phyloP scores from a whole-genome alignment of 1,284 basidiomycete genomes.

The Ceratobasidium sp. region DNA sequence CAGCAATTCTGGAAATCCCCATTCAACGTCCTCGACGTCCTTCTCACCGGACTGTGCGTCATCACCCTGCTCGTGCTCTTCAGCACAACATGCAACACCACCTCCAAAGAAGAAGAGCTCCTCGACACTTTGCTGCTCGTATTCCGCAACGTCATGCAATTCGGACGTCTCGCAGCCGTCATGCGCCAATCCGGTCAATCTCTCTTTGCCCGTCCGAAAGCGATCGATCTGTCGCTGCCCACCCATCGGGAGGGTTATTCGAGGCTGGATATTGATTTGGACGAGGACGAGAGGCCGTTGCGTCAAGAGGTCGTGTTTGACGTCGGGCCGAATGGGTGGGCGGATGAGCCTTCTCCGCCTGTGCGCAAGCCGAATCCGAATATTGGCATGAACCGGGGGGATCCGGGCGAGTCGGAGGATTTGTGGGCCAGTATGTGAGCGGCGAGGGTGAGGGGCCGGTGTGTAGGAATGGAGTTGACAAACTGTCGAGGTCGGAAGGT shows the following conservation, averaged over 20 bases:
- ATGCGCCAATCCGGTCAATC: slow-evolving; percentile 94
- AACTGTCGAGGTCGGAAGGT: too few relatives aligned
- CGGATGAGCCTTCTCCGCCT: slow-evolving; percentile 17
- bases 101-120: slow-evolving; percentile 86
- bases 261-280: slow-evolving; percentile 72
- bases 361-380: slow-evolving; percentile 37
- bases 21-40: slow-evolving; percentile 86
- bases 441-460: not conserved
- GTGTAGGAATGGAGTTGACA: too few relatives aligned
- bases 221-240: slow-evolving; percentile 79
- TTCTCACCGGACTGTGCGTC: slow-evolving; percentile 84
- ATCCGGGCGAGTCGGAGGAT: slow-evolving; percentile 67
- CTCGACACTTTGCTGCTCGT: slow-evolving; percentile 89
- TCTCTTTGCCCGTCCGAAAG: slow-evolving; percentile 88
- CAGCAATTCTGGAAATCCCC: slow-evolving; percentile 96
- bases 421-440: slow-evolving; percentile 67
- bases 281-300: slow-evolving; percentile 61
- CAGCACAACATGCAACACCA: slow-evolving; percentile 76
- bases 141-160: slow-evolving; percentile 89
- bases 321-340: slow-evolving; percentile 33
- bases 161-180: slow-evolving; percentile 84
- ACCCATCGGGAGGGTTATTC: slow-evolving; percentile 72
- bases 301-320: slow-evolving; percentile 40
- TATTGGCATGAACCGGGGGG: slow-evolving; percentile 45
- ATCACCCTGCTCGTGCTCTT: slow-evolving; percentile 85